Percentiles rank a stretch among this genome's conserved stretches.
Conservation (phyloP, 495 filamentous ascomycete genomes). For the Cercophora sp. region DNA sequence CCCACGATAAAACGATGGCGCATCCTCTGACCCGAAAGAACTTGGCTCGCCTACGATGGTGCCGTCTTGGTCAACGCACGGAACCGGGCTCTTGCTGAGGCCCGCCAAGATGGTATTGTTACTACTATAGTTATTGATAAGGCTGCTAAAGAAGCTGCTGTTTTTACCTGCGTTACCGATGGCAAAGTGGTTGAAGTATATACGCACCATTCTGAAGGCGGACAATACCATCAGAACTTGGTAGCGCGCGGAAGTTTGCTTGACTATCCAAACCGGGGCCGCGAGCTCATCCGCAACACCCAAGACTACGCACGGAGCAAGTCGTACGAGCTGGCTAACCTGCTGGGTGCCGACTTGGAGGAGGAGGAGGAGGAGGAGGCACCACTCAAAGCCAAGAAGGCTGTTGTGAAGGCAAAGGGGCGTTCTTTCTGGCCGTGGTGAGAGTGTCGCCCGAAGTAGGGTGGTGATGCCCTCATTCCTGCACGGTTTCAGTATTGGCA, state of each 20-base stretch:
- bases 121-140: slow-evolving; percentile 1
- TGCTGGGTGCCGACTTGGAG: slow-evolving; percentile 1
- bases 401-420: no score
- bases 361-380: slow-evolving; percentile 3
- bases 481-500: no score
- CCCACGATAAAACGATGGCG: not conserved
- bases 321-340: slow-evolving; percentile 6
- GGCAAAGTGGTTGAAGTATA: slow-evolving; percentile 1
- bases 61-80: slow-evolving; percentile 9
- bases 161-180: slow-evolving; percentile 9
- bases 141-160: slow-evolving; percentile 5
- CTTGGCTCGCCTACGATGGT: slow-evolving; percentile 9
- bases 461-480: no score
- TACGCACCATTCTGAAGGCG: not conserved
- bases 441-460: no score
- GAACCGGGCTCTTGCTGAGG: slow-evolving; percentile 8
- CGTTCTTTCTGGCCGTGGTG: no score
- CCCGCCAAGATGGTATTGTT: not conserved
- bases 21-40: slow-evolving; percentile 8
- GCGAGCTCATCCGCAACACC: slow-evolving; percentile 8
- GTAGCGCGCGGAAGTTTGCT: slow-evolving; percentile 5
- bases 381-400: no score
- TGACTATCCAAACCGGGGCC: slow-evolving; percentile 7
- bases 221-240: slow-evolving; percentile 8
- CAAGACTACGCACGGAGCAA: slow-evolving; percentile 8